These are phyloP conservation scores for Pseudophaeomoniella oleicola DNA, from an alignment of 2,329 filamentous ascomycete genomes.

Conservation along the genomic window DNA sequence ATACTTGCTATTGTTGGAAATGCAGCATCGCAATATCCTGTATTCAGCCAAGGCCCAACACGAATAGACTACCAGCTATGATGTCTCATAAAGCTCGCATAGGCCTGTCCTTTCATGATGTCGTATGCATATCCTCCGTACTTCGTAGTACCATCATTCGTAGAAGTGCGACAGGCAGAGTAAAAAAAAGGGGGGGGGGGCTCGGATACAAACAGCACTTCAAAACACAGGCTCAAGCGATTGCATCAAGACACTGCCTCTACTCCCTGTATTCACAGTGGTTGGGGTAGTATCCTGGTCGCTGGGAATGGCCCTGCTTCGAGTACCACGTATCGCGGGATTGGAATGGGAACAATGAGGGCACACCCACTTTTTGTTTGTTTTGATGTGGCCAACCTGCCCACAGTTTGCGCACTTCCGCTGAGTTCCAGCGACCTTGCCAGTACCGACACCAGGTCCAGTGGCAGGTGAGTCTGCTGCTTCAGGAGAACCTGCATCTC, in stretches of 20 bases:
- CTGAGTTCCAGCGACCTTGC: slow-evolving; percentile 49
- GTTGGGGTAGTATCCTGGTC: slow-evolving; percentile 4
- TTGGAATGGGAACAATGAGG: slow-evolving; percentile 13
- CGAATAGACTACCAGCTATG: no score
- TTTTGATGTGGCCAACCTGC: slow-evolving; percentile 94
- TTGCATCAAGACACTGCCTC: slow-evolving; percentile 6
- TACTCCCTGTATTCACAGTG: slow-evolving; percentile 4
- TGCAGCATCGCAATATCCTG: no score
- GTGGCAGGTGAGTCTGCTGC: slow-evolving; percentile 29
- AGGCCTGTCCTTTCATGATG: no score
- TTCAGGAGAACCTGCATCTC: slow-evolving; percentile 25
- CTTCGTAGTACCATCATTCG: no score
- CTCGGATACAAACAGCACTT: no score
- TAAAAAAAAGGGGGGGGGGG: no score
- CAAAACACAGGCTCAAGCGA: slow-evolving; percentile 5
- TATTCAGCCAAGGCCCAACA: no score
- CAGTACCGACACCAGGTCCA: slow-evolving; percentile 29
- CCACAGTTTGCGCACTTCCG: slow-evolving; percentile 97
- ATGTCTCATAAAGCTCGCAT: no score
- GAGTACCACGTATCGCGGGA: slow-evolving; percentile 3
- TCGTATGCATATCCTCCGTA: no score
- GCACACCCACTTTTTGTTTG: slow-evolving; percentile 78
- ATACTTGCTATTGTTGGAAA: no score
- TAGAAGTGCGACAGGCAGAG: no score
- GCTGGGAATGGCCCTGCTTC: not conserved